Evolutionary conservation across 192 early-diverging fungal genomes (phyloP).

Genomic region (Coemansia sp.): DNA sequence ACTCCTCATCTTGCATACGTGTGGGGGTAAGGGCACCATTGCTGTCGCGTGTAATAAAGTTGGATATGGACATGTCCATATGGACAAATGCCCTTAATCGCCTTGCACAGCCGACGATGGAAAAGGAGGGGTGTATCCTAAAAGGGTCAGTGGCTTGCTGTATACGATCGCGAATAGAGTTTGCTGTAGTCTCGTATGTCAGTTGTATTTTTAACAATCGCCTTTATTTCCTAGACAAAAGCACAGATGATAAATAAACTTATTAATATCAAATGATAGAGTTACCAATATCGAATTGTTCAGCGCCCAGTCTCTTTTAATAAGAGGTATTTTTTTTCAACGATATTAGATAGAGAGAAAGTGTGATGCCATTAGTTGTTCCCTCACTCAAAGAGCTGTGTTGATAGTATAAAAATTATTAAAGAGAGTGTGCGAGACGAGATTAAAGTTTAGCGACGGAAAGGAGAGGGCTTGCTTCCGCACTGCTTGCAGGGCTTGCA

Average conservation of each 20-base stretch:
- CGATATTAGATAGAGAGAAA: background rate
- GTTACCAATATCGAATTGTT: background rate
- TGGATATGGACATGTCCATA: background rate
- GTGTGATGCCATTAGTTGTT: background rate
- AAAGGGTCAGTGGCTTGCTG: background rate
- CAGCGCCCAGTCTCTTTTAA: background rate
- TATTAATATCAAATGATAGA: background rate
- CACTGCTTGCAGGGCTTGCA: conserved; percentile 59
- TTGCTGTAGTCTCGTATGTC: background rate
- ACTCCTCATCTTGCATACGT: background rate
- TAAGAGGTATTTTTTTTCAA: background rate
- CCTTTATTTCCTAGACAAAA: background rate
- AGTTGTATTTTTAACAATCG: background rate
- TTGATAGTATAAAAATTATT: background rate
- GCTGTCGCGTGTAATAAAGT: background rate
- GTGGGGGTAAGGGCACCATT: background rate
- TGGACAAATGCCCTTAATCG: background rate
- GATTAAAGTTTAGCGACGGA: conserved; percentile 35
- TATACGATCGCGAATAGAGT: background rate
- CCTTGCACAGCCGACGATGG: background rate
- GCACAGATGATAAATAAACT: background rate
- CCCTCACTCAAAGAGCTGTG: background rate
- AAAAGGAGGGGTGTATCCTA: background rate
- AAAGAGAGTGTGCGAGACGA: background rate
- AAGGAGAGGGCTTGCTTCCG: conserved; percentile 21